These are phyloP conservation scores for Endothia cerciana DNA, from an alignment of 2,329 filamentous ascomycete species.

Conservation along the genomic window DNA sequence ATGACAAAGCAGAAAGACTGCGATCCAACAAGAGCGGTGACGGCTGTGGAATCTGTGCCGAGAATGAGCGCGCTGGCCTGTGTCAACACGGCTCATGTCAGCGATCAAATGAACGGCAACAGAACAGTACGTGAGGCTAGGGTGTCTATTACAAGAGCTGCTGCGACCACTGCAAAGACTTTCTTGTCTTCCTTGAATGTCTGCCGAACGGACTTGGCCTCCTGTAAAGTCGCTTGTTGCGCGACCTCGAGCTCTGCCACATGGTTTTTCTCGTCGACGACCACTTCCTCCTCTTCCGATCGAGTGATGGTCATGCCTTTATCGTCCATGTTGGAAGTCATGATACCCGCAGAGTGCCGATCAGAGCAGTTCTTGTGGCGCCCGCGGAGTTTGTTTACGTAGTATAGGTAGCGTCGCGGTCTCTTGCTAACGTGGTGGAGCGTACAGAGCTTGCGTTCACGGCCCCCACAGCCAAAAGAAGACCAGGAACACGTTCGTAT, in stretches of 20 bases:
- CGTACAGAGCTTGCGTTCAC: not conserved
- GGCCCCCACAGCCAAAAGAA: not conserved
- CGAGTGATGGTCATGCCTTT: not conserved
- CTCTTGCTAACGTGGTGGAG: not conserved
- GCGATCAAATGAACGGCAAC: not conserved
- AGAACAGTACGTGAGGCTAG: not conserved
- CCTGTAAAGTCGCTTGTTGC: constrained; percentile 5
- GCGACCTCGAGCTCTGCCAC: constrained; percentile 11
- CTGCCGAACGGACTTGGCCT: not conserved
- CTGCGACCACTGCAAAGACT: constrained; percentile 6
- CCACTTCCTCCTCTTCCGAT: not conserved
- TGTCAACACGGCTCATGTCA: not conserved
- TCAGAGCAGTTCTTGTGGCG: not conserved
- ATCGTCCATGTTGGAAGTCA: not conserved
- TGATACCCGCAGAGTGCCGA: not conserved
- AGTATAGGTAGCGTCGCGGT: not conserved
- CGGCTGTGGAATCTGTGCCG: constrained; percentile 8
- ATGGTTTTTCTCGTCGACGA: constrained; percentile 1
- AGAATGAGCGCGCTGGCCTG: constrained; percentile 14
- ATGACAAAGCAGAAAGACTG: constrained; percentile 12
- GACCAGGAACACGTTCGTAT: not conserved
- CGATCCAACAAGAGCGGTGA: constrained; percentile 10
- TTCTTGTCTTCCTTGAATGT: constrained; percentile 12
- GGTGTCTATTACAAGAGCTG: constrained; percentile 3
- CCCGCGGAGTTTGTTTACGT: not conserved